Base-by-base conservation (phyloP, 1,139 yeast species). In the Pichiaceae sp. region DNA sequence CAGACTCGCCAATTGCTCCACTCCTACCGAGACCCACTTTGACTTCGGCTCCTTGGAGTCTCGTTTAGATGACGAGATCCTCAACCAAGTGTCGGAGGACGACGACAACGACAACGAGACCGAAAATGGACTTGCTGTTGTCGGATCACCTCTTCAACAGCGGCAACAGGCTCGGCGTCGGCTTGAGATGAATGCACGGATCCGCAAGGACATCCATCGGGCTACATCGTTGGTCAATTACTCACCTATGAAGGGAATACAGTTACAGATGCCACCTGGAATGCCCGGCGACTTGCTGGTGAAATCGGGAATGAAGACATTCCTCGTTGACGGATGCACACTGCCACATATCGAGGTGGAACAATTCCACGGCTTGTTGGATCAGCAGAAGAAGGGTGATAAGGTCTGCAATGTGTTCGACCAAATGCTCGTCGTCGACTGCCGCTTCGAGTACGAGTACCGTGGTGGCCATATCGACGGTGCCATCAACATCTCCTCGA, bases 401-500 rank as follows among this genome's bases (percentile, higher is more conserved):
- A 56, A 66, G 14, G 73, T 70, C 55, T 48, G 57, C 15, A 61
- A 68, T 24, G 64, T 64, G 35, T 89, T 80, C 54, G 79, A 78
- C 46, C 74, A 77, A 29, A 65, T 73, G 35, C 50, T 74, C 6
- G 63, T 91, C 26, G 67, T 93, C 12, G 98, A 91, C 60, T 87
- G 97, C 56, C 72, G 98, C 36, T 91, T 91, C 53, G 86, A 80
- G 49, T 91, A 91, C 62, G 98, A 91, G 59, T 93, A 63, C 57
- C 68, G 72, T 29, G 97, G 98, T 20, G 98, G 98, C 24, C 98
- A 93, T 59, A 85, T 91, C 34, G 72, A 68, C 32, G 79, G 84
- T 33, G 95, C 98, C 11, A 52, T 83, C 38, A 91, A 91, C 56
- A 68, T 87, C 29, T 77, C 84, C 31, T 72, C 82, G 33, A 80